Evolutionary conservation across 306 rosid species (phyloP).

Genomic region (Gleditsia sinensis): DNA sequence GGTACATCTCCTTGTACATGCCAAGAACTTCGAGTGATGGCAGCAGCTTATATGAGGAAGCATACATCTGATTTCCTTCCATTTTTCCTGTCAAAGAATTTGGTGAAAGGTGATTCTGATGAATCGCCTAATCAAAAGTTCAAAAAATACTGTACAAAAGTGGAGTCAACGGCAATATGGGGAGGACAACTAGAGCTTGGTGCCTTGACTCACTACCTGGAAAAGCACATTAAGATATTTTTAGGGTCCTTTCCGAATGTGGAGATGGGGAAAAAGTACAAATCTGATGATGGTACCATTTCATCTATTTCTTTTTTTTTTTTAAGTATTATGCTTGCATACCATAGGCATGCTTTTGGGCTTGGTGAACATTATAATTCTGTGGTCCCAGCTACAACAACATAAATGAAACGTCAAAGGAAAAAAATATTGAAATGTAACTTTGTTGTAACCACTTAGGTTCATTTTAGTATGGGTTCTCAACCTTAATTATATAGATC

Average conservation of each 20-base stretch:
- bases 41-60: constrained; percentile 60
- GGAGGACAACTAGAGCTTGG: constrained; percentile 74
- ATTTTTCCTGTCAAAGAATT: constrained; percentile 50
- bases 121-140: constrained; percentile 43
- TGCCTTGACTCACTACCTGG: constrained; percentile 59
- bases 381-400: constrained; percentile 56
- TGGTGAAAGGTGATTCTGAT: constrained; percentile 37
- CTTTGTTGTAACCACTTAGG: no score
- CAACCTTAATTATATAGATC: no score
- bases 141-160: constrained; percentile 59
- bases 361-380: no score
- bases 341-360: constrained; percentile 66
- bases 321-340: constrained; percentile 56
- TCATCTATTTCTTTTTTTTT: constrained; percentile 32
- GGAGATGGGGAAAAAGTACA: constrained; percentile 72
- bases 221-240: constrained; percentile 54
- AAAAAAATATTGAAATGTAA: no score
- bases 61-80: constrained; percentile 52
- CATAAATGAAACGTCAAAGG: no score
- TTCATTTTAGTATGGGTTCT: no score
- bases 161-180: no score
- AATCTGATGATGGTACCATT: constrained; percentile 30
- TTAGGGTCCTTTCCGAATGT: constrained; percentile 70
- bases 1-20: constrained; percentile 50
- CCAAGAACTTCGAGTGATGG: constrained; percentile 63